A percentile compares a stretch with the other conserved stretches of the same genome.
Conservation (phyloP, 2,329 filamentous ascomycete genomes). For the Botryosphaeria dothidea region DNA sequence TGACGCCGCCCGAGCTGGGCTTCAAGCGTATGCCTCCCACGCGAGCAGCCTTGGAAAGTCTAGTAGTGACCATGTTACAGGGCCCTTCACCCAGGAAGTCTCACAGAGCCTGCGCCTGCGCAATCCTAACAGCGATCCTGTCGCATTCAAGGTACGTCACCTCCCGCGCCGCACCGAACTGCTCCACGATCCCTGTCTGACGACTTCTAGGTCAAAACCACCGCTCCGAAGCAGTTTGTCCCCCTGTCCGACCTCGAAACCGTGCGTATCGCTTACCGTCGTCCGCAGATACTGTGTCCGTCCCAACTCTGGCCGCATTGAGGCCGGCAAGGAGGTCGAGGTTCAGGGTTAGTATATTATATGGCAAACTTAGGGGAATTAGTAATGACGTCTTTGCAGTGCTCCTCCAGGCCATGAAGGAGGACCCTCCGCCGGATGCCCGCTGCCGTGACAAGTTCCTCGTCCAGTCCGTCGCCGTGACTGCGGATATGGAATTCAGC, state of each 20-base stretch:
- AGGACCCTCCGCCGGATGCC: constrained; percentile 80
- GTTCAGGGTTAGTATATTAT: constrained; percentile 69
- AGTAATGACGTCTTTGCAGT: constrained; percentile 55
- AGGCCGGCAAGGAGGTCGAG: constrained; percentile 85
- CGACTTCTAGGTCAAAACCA: constrained; percentile 84
- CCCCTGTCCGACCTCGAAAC: not conserved
- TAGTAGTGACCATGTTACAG: constrained; percentile 36
- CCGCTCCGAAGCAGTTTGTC: constrained; percentile 94
- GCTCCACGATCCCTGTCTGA: constrained; percentile 21
- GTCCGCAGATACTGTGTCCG: constrained; percentile 85
- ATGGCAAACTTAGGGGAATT: not conserved
- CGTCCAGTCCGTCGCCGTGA: constrained; percentile 86
- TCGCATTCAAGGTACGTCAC: constrained; percentile 63
- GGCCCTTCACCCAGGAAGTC: constrained; percentile 65
- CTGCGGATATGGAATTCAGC: constrained; percentile 77
- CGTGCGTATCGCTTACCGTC: constrained; percentile 5
- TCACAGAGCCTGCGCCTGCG: constrained; percentile 61
- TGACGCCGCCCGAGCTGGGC: constrained; percentile 86
- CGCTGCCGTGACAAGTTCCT: constrained; percentile 98
- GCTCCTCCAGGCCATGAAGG: constrained; percentile 96
- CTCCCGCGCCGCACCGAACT: not conserved
- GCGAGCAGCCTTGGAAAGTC: not conserved
- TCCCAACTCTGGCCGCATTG: constrained; percentile 94
- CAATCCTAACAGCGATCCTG: constrained; percentile 59
- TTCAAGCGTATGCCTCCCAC: constrained; percentile 73